phyloP scores from a whole-genome alignment of 805 yeast species.

The Pichia gijzeniarum region DNA sequence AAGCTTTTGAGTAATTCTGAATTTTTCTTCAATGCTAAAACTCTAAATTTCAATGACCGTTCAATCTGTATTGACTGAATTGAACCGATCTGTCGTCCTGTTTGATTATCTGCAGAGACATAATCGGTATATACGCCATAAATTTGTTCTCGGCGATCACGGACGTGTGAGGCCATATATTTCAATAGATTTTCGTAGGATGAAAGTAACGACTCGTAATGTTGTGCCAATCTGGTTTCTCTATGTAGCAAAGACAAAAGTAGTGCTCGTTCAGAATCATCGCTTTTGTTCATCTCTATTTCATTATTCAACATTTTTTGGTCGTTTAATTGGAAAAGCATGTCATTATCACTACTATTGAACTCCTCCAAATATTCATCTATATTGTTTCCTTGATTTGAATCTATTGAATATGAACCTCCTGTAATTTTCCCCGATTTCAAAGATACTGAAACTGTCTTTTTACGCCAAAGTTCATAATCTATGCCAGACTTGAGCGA shows the following conservation, averaged over 20 bases:
- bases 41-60: background rate
- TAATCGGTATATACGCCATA: slow-evolving; percentile 4
- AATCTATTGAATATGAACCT: too few species aligned
- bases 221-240: slow-evolving; percentile 10
- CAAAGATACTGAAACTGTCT: background rate
- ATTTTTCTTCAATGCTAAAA: slow-evolving; percentile 2
- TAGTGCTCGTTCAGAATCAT: slow-evolving; percentile 1
- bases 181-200: slow-evolving; percentile 16
- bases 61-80: slow-evolving; percentile 3
- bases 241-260: slow-evolving; percentile 6
- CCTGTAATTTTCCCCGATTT: background rate
- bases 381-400: too few species aligned
- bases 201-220: slow-evolving; percentile 9
- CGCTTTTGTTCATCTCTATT: background rate
- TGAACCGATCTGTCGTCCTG: background rate
- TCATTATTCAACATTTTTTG: too few species aligned
- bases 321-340: background rate
- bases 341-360: too few species aligned
- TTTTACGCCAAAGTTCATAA: slow-evolving; percentile 4
- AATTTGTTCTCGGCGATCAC: slow-evolving; percentile 4
- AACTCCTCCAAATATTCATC: too few species aligned
- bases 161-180: slow-evolving; percentile 1
- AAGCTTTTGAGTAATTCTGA: slow-evolving; percentile 2
- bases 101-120: background rate
- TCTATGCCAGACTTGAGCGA: slow-evolving; percentile 7